Evolutionary conservation across 306 rosid species (phyloP).

Genomic region (Leucaena leucocephala): DNA sequence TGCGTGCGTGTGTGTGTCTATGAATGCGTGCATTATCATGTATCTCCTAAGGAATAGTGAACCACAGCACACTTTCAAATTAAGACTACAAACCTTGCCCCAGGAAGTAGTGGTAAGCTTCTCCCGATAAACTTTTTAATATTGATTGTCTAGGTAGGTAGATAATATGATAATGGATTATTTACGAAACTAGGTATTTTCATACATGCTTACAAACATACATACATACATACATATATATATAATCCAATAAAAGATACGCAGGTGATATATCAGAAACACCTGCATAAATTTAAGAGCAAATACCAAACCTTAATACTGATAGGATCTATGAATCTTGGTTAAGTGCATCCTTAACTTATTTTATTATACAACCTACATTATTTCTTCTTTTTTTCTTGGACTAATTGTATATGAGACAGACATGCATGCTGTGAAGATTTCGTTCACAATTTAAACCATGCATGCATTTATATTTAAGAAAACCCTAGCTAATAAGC

Average conservation of each 20-base stretch:
- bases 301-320: background rate
- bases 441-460: background rate
- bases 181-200: background rate
- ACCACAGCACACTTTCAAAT: background rate
- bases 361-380: background rate
- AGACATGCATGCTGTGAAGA: too few relatives aligned
- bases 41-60: background rate
- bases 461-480: background rate
- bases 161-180: background rate
- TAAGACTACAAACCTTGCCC: background rate
- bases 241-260: background rate
- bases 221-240: too few relatives aligned
- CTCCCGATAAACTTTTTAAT: background rate
- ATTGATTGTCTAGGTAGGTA: background rate
- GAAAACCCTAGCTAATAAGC: background rate
- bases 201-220: too few relatives aligned
- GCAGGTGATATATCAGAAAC: background rate
- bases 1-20: background rate
- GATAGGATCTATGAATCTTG: background rate
- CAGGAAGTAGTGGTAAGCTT: background rate
- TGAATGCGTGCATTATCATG: background rate
- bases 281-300: background rate
- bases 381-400: background rate
- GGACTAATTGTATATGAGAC: background rate
- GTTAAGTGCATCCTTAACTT: background rate